These are phyloP conservation scores for Pseudogymnoascus sp. DNA, from an alignment of 2,329 filamentous ascomycete genomes.

Conservation along the genomic window DNA sequence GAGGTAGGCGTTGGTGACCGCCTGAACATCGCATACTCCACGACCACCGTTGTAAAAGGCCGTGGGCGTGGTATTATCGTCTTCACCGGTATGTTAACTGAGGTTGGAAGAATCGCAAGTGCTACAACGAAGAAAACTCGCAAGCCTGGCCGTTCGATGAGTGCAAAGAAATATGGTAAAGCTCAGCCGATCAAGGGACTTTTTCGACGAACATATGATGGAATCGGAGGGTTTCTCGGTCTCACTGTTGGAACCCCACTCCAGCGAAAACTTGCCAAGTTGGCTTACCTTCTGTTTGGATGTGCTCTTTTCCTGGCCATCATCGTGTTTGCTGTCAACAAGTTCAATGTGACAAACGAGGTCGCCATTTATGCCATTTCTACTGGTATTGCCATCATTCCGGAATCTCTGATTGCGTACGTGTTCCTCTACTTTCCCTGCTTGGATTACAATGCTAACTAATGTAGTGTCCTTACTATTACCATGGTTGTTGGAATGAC, in stretches of 20 bases:
- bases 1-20: conserved; percentile 43
- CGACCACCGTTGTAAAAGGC: conserved; percentile 46
- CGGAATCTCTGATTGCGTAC: conserved; percentile 44
- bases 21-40: conserved; percentile 47
- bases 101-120: conserved; percentile 46
- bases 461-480: conserved; percentile 46
- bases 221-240: conserved; percentile 46
- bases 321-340: conserved; percentile 33
- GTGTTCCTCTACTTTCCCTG: conserved; percentile 4
- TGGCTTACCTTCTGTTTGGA: conserved; percentile 55
- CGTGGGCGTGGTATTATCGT: conserved; percentile 45
- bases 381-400: conserved; percentile 47
- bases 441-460: conserved; percentile 15
- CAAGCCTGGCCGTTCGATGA: conserved; percentile 42
- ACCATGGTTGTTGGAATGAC: conserved; percentile 43
- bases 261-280: conserved; percentile 55
- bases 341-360: conserved; percentile 45
- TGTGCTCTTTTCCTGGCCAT: conserved; percentile 39
- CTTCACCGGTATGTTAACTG: conserved; percentile 47
- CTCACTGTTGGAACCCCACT: conserved; percentile 55
- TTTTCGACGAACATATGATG: conserved; percentile 39
- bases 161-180: conserved; percentile 36
- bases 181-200: conserved; percentile 41
- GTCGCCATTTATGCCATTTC: conserved; percentile 45
- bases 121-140: conserved; percentile 42